These are phyloP conservation scores for Trypethelium eluteriae DNA, from an alignment of 495 filamentous ascomycete species.

Conservation along the genomic window DNA sequence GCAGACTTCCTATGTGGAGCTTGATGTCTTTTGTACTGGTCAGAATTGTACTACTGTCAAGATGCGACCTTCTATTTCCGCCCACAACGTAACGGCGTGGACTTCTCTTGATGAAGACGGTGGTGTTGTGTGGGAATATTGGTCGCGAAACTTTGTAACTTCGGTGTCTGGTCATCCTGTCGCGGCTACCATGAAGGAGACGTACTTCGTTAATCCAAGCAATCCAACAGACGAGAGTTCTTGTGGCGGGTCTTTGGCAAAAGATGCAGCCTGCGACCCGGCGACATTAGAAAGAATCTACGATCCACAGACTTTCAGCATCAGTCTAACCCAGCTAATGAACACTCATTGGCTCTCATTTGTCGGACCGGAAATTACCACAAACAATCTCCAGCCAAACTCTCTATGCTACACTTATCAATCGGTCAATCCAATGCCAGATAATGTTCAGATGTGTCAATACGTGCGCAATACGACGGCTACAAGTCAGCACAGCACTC, in stretches of 20 bases:
- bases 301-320: conserved; percentile 14
- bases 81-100: conserved; percentile 7
- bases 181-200: conserved; percentile 8
- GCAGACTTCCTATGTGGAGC: conserved; percentile 21
- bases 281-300: background rate
- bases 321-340: conserved; percentile 17
- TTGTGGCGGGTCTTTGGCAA: background rate
- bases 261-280: background rate
- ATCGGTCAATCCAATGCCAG: background rate
- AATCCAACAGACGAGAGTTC: conserved; percentile 13
- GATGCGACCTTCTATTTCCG: conserved; percentile 18
- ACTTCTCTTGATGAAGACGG: conserved; percentile 11
- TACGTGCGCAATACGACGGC: background rate
- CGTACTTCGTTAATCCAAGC: conserved; percentile 17
- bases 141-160: background rate
- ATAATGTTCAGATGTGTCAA: background rate
- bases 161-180: background rate
- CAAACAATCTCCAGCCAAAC: background rate
- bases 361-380: conserved; percentile 1
- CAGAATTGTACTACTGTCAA: conserved; percentile 13
- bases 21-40: conserved; percentile 13
- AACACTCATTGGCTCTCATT: conserved; percentile 20
- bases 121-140: background rate
- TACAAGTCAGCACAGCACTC: background rate
- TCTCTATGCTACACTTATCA: background rate